phyloP scores from a whole-genome alignment of 2,329 filamentous ascomycete genomes.

The Aspergillus jensenii region DNA sequence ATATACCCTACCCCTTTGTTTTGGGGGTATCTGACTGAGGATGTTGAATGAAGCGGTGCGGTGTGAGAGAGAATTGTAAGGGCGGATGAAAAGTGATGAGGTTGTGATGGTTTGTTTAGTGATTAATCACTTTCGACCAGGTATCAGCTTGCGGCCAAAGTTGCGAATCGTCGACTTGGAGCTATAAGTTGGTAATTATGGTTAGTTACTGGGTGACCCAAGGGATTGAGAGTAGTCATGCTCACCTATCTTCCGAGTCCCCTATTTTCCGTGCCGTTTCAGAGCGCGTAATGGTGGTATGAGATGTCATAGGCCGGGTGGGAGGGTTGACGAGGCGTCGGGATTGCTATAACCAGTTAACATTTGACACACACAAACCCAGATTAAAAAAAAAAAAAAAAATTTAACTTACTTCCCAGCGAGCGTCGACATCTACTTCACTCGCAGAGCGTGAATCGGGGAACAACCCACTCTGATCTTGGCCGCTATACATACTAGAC shows the following conservation, averaged over 20 bases:
- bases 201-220: slow-evolving; percentile 5
- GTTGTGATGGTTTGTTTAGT: not conserved
- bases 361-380: not conserved
- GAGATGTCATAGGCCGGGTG: slow-evolving; percentile 32
- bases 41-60: slow-evolving; percentile 7
- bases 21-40: slow-evolving; percentile 26
- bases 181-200: slow-evolving; percentile 12
- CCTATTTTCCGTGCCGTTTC: slow-evolving; percentile 23
- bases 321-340: slow-evolving; percentile 33
- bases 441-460: slow-evolving; percentile 35
- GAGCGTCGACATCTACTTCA: slow-evolving; percentile 39
- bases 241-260: slow-evolving; percentile 35
- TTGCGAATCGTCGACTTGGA: slow-evolving; percentile 36
- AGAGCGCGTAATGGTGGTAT: slow-evolving; percentile 23
- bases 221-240: not conserved
- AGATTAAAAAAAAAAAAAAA: not conserved
- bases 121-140: slow-evolving; percentile 20
- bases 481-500: slow-evolving; percentile 29
- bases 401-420: slow-evolving; percentile 37
- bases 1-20: slow-evolving; percentile 21
- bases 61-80: slow-evolving; percentile 4
- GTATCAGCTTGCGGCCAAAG: slow-evolving; percentile 38
- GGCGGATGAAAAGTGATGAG: not conserved
- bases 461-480: slow-evolving; percentile 24
- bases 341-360: slow-evolving; percentile 30